Evolutionary conservation across 345 rosid genomes (phyloP), one percentile per base, ranked within the genome.

Genomic region (Cardamine chenopodiifolia): DNA sequence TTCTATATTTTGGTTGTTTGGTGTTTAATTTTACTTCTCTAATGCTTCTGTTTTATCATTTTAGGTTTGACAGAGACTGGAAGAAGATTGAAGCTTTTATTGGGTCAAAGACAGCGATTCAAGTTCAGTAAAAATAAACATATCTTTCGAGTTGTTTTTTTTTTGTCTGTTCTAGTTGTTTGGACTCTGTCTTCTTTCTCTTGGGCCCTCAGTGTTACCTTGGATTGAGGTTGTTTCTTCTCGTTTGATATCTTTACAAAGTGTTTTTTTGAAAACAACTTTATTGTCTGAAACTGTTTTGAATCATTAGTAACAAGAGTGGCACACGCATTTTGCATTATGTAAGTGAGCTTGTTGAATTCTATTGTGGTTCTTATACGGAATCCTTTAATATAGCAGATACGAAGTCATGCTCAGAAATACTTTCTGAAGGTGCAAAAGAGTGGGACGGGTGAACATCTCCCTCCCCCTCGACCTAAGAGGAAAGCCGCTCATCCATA

Each of bases 401-500:
- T 92, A 58, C 86, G 97, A 62, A 88, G 97, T 79, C 97, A 92
- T 82, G 97, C 96, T 60, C 97, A 92, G 81, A 92, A 89, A 81
- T 92, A 92, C 80, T 92, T 91, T 70, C 88, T 84, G 5, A 92
- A 92, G 83, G 97, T 86, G 49, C 93, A 89, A 79, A 92, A 89
- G 85, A 92, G 69, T 76, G 97, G 97, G 62, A 84, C 92, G 5
- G 84, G 80, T 56, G 96, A 89, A 83, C 97, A 92, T 79, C 81
- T 92, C 77, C 96, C 97, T 79, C 97, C 96, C 17, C 97, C 97
- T 62, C 83, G 97, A 42, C 97, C 97, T 15, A 91, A 91, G 79
- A 83, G 96, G 78, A 92, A 89, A 86, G 93, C 97, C 8, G 89
- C 93, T 69, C 97, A 88, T 86, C 96, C 97, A n/a, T 92, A 92